phyloP scores from a whole-genome alignment of 2,329 filamentous ascomycete genomes.

The Calonectria honghensis region DNA sequence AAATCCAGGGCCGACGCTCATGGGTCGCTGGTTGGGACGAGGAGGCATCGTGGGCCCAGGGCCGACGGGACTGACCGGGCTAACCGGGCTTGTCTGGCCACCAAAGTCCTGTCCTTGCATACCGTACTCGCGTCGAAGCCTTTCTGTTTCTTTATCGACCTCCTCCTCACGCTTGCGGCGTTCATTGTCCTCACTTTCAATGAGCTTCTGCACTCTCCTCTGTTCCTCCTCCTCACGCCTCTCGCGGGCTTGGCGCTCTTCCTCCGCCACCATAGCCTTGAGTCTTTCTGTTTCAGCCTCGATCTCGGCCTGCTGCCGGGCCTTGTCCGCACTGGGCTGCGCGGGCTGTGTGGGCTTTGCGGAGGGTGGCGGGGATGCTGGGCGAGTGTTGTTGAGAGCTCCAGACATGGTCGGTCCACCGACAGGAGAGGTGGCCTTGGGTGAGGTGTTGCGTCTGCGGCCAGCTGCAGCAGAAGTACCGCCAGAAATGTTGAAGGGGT shows the following conservation, averaged over 20 bases:
- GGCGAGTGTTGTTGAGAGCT: slow-evolving; percentile 59
- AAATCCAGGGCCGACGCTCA: slow-evolving; percentile 66
- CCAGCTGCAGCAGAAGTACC: slow-evolving; percentile 50
- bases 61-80: slow-evolving; percentile 18
- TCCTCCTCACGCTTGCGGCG: slow-evolving; percentile 72
- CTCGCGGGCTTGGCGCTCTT: slow-evolving; percentile 71
- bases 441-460: slow-evolving; percentile 63
- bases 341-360: slow-evolving; percentile 41
- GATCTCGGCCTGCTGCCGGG: slow-evolving; percentile 65
- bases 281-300: slow-evolving; percentile 88
- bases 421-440: slow-evolving; percentile 54
- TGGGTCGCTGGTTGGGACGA: slow-evolving; percentile 62
- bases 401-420: slow-evolving; percentile 60
- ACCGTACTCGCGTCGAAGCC: slow-evolving; percentile 82
- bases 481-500: slow-evolving; percentile 85
- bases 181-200: slow-evolving; percentile 80
- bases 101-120: slow-evolving; percentile 67
- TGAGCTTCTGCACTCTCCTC: slow-evolving; percentile 76
- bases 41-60: slow-evolving; percentile 59
- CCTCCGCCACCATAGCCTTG: slow-evolving; percentile 69
- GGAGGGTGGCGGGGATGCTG: slow-evolving; percentile 45
- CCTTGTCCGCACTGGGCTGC: slow-evolving; percentile 45
- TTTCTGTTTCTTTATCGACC: slow-evolving; percentile 88
- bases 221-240: slow-evolving; percentile 73
- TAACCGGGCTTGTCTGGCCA: slow-evolving; percentile 38